Conservation (phyloP, 805 yeast species). For the Saccharomycopsis sp. region DNA sequence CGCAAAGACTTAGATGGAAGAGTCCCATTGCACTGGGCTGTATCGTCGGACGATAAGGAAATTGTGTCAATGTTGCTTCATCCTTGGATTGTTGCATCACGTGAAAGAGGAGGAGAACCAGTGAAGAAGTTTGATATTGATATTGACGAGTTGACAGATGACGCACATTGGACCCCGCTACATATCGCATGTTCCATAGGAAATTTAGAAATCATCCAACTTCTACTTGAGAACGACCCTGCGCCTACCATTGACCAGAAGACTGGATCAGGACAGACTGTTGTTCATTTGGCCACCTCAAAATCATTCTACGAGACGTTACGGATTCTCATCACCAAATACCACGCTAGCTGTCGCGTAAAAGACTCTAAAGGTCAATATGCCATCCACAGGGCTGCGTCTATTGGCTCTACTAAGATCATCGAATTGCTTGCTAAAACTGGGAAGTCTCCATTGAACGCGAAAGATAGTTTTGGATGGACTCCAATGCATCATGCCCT, state of each 20-base stretch:
- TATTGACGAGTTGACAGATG: constrained; percentile 62
- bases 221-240: constrained; percentile 45
- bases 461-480: constrained; percentile 66
- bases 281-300: constrained; percentile 69
- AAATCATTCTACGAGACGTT: constrained; percentile 48
- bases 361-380: constrained; percentile 63
- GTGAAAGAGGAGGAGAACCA: constrained; percentile 19
- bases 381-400: constrained; percentile 78
- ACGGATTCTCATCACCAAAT: constrained; percentile 30
- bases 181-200: constrained; percentile 82
- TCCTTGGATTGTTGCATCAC: constrained; percentile 26
- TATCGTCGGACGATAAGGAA: constrained; percentile 50
- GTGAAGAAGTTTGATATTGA: constrained; percentile 38
- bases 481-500: constrained; percentile 84
- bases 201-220: constrained; percentile 42
- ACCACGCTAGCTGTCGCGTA: constrained; percentile 51
- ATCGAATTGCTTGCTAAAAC: constrained; percentile 46
- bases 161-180: constrained; percentile 81
- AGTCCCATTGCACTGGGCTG: constrained; percentile 86
- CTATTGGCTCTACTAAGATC: constrained; percentile 59
- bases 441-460: constrained; percentile 57
- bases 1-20: constrained; percentile 65
- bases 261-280: constrained; percentile 66
- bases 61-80: constrained; percentile 42
- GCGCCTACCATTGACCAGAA: constrained; percentile 53